Evolutionary conservation across 441 rosid genomes (phyloP), one percentile per base, ranked within the genome.

Genomic region (Populus hybrid): DNA sequence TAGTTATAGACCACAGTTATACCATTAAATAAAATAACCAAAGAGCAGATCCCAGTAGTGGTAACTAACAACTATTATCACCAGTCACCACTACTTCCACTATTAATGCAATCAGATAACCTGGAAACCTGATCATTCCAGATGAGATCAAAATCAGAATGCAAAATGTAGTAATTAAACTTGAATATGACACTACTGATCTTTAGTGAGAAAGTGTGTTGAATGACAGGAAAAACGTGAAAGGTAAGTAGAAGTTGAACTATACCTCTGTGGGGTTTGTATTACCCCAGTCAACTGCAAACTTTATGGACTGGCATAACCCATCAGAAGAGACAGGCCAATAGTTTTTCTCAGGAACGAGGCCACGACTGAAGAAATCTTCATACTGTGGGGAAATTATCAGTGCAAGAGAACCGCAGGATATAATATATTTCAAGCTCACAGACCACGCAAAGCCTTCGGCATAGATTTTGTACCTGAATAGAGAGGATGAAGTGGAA

Each of bases 371-470:
- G 81, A 95, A 95, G 89, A 95, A 93, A 84, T 95, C 98, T 82
- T 95, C 96, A 74, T 90, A 92, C 74, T 87, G 82, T 0, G 97
- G 94, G 72, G 98, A 77, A 82, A 95, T 91, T 72, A 93, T 85
- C 16, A 95, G 88, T 42, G 97, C 77, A 75, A 91, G 84, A 18
- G 98, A 92, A 78, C 95, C 94, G 71, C 99, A 95, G 6, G 99
- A 86, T 70, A 95, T 24, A 69, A 95, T 93, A 75, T 95, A 95
- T 84, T 95, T 95, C 81, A 95, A 85, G 85, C 97, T 93, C 77
- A 95, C 99, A 21, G 99, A 93, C 99, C 99, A 93, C 12, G 98
- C 97, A 77, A 79, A 93, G 76, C 99, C 99, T 86, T 95, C 99
- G 9, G 99, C 98, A 75, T 95, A 95, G 75, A 95, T 93, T 82